Base-by-base conservation (phyloP, 2,329 filamentous ascomycete species). In the Diaporthe longicolla region DNA sequence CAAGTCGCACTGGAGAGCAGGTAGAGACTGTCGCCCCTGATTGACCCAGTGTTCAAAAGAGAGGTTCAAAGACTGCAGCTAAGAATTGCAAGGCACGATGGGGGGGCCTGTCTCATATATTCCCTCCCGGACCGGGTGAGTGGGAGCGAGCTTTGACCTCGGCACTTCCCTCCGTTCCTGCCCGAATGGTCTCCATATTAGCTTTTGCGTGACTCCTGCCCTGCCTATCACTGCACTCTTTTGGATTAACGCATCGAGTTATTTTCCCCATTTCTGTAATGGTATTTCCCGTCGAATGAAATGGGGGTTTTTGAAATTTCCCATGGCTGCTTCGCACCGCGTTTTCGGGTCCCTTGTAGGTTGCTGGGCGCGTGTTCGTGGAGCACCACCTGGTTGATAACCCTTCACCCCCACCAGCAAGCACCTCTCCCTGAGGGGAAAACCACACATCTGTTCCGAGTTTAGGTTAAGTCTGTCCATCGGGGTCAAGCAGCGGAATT, bases 141-240 rank as follows among this genome's bases (percentile, higher is more conserved):
- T 52, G 70, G 59, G 48, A 50, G 57, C 32, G 32, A 40, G 48
- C 32, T 66, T 55, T 71, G 70, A 71, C 70, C 57, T 71, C 70
- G 70, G 70, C 45, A 63, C 43, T 63, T 40, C 35, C 70, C 58
- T 71, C 70, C 70, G 70, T 71, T 52, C 59, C 57, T 63, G 57
- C 70, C 70, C 70, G 70, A 71, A 3, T 4, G 6, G 43, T 63
- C 70, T 61, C 70, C 70, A 71, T 71, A 63, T 58, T 68, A 54
- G 48, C 48, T 68, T 32, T 40, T 52, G 45, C 61, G 19, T 66
- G 61, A 66, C 61, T 66, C 63, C 63, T 66, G 63, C 45, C 61
- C 26, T 35, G 59, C 61, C 43, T 11, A 35, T 65, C 29, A 35
- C 15, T 48, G 43, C 29, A 50, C 43, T 35, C 13, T 65, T 24